A percentile compares a stretch with the other conserved stretches of the same genome.
These are phyloP conservation scores for Leucaena leucocephala DNA, from an alignment of 306 rosid species.

Conservation along the genomic window DNA sequence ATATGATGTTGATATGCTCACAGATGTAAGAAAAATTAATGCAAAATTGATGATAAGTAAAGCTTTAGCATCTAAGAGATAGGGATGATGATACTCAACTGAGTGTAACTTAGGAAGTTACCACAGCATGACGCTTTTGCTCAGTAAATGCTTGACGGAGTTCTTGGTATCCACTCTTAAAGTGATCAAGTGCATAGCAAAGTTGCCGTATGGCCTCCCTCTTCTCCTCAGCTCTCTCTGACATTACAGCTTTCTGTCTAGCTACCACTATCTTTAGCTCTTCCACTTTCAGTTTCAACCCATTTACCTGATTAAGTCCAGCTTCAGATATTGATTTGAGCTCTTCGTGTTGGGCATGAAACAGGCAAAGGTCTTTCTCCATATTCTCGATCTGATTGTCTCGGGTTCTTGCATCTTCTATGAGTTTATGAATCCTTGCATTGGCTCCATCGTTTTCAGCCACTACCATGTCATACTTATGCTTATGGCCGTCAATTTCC, in stretches of 20 bases:
- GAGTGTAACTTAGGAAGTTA: conserved; percentile 36
- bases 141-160: conserved; percentile 58
- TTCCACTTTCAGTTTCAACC: conserved; percentile 54
- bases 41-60: conserved; percentile 21
- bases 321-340: conserved; percentile 46
- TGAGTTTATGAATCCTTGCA: conserved; percentile 45
- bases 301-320: conserved; percentile 42
- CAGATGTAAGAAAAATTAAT: conserved; percentile 14
- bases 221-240: conserved; percentile 70
- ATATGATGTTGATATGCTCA: conserved; percentile 16
- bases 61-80: conserved; percentile 23
- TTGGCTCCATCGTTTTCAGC: conserved; percentile 55
- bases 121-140: conserved; percentile 46
- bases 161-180: conserved; percentile 66
- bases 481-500: conserved; percentile 56
- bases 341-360: conserved; percentile 36
- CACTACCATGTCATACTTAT: conserved; percentile 55
- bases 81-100: not conserved
- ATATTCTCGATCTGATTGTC: conserved; percentile 48
- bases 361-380: conserved; percentile 41
- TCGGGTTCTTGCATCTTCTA: conserved; percentile 50
- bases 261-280: conserved; percentile 61
- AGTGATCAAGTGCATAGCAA: conserved; percentile 72
- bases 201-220: conserved; percentile 82
- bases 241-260: conserved; percentile 54